Percentiles rank a stretch among this genome's conserved stretches.
Conservation (phyloP, 176 grass and related monocot genomes). For the Lolium rigidum region DNA sequence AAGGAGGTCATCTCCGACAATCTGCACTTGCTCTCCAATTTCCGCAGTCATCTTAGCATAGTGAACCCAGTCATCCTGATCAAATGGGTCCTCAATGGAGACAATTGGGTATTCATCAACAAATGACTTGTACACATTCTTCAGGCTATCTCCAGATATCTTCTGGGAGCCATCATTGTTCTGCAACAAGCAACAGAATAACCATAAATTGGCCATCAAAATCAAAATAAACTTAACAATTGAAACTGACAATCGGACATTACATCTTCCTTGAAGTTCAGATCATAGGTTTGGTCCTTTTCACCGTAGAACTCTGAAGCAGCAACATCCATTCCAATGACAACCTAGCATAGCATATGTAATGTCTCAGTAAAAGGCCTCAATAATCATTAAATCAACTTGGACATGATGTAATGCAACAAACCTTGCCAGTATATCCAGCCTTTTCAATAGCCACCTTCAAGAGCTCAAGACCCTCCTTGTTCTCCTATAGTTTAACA, state of each 20-base stretch:
- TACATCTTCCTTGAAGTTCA: conserved; percentile 98
- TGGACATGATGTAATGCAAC: not conserved
- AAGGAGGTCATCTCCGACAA: conserved; percentile 95
- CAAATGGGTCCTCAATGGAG: conserved; percentile 96
- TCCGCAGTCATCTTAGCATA: conserved; percentile 92
- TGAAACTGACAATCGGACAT: not conserved
- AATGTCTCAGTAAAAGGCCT: not conserved
- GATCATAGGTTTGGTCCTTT: conserved; percentile 88
- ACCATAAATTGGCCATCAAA: not conserved
- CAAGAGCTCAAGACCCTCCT: conserved; percentile 97
- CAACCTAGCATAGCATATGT: conserved; percentile 55
- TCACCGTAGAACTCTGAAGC: conserved; percentile 94
- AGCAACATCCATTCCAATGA: conserved; percentile 99
- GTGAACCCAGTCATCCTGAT: conserved; percentile 92
- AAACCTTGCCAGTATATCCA: conserved; percentile 93
- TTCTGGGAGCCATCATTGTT: conserved; percentile 97
- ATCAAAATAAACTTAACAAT: not conserved
- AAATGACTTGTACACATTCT: conserved; percentile 97
- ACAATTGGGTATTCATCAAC: conserved; percentile 85
- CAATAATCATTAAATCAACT: not conserved
- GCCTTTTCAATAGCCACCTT: conserved; percentile 91
- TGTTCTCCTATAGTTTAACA: conserved; percentile 76
- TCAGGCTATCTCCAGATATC: conserved; percentile 95
- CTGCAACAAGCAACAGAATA: conserved; percentile 41
- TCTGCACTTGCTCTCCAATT: conserved; percentile 85